Evolutionary conservation across 768 basidiomycete species (phyloP).

Genomic region (Leccinellum luteum): DNA sequence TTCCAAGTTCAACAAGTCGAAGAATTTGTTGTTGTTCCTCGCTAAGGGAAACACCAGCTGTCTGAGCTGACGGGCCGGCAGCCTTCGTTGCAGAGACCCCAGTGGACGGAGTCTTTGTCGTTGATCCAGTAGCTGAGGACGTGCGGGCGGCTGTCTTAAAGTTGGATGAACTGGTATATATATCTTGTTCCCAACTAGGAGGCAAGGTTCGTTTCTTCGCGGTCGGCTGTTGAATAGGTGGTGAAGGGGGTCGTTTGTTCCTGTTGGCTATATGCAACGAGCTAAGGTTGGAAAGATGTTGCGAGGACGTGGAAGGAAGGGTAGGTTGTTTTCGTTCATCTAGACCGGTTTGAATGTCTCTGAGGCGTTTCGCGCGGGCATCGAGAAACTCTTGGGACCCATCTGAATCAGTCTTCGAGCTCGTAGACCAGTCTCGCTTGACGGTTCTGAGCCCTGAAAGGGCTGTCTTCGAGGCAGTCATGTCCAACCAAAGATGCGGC

Average conservation of each 20-base stretch:
- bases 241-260: conserved; percentile 34
- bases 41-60: conserved; percentile 62
- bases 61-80: conserved; percentile 18
- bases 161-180: conserved; percentile 37
- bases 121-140: conserved; percentile 15
- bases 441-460: conserved; percentile 62
- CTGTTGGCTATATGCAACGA: conserved; percentile 21
- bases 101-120: conserved; percentile 5
- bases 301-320: conserved; percentile 5
- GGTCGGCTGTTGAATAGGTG: conserved; percentile 23
- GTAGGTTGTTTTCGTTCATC: conserved; percentile 37
- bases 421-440: conserved; percentile 60
- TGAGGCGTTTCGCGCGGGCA: conserved; percentile 42
- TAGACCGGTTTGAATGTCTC: conserved; percentile 59
- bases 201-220: conserved; percentile 62
- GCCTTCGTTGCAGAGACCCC: background rate
- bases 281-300: conserved; percentile 13
- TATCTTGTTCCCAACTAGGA: conserved; percentile 41
- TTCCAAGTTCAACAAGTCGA: conserved; percentile 65
- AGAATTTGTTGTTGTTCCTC: conserved; percentile 85
- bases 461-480: conserved; percentile 33
- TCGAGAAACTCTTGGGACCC: conserved; percentile 21
- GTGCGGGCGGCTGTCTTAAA: conserved; percentile 18
- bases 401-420: conserved; percentile 33
- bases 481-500: background rate